Evolutionary conservation across 768 basidiomycete genomes (phyloP), one percentile per base, ranked within the genome.

Genomic region (Boletus sp.): DNA sequence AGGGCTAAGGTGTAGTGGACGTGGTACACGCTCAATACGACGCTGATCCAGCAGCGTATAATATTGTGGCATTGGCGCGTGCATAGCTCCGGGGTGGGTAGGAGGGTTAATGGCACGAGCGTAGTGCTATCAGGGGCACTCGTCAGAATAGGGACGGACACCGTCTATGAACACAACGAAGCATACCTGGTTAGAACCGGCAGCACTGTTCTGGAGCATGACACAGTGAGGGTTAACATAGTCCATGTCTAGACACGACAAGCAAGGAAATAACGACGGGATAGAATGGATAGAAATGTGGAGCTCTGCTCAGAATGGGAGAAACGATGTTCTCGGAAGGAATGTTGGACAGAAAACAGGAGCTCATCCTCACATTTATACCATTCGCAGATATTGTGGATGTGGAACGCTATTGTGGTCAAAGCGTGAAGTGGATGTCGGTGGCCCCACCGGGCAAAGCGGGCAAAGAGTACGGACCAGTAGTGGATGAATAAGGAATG

Each of bases 21-120:
- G 69, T 1, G 66, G 69, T 11, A 69, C 56, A 11, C 46, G 66
- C 40, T 57, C 59, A 21, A 58, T 53, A 15, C 48, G 37, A 9
- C 58, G 65, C 40, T 58, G 58, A 27, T 68, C 58, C 17, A 44
- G 45, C 34, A 64, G 21, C n/a, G 13, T 1, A 13, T 49, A 64
- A 21, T 53, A 29, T 14, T 38, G 46, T 48, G 69, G 68, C 64
- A 68, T 69, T 1, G 45, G 34, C 2, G 30, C 38, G n/a, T 17
- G 48, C 51, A 53, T 15, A 1, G 34, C 23, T 17, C 53, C 52
- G 0, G 68, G 68, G 19, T 70, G 68, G 17, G 11, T 5, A 7
- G 68, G 57, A 6, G 60, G 62, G 35, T 66, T 65, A 1, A 47
- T 21, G 2, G 33, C 17, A 6, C 42, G 38, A 5, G 27, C 4